Evolutionary conservation across 108 stramenopile genomes (phyloP).

Genomic region (Cyclotella sp.): DNA sequence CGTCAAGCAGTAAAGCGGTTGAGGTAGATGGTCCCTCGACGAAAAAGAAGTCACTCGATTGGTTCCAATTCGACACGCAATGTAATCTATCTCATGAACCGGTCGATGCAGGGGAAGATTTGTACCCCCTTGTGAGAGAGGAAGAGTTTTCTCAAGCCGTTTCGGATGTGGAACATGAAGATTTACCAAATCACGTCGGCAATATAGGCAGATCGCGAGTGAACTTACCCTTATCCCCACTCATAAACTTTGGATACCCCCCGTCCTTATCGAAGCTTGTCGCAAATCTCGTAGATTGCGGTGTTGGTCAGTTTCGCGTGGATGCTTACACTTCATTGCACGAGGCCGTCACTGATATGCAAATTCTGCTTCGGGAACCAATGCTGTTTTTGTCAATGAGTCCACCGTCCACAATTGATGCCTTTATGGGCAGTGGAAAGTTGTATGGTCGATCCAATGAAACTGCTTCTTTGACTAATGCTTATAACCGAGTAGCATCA

Average conservation of each 20-base stretch:
- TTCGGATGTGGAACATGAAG: too few relatives aligned
- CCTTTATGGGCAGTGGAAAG: not conserved
- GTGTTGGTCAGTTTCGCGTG: not conserved
- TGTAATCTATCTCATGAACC: too few relatives aligned
- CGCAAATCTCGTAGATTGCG: not conserved
- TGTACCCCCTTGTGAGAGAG: too few relatives aligned
- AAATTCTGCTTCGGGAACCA: not conserved
- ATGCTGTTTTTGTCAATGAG: not conserved
- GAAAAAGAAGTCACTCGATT: too few relatives aligned
- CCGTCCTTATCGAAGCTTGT: slow-evolving; percentile 1
- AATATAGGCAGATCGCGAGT: too few relatives aligned
- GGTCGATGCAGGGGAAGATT: too few relatives aligned
- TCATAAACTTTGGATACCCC: not conserved
- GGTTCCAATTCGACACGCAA: too few relatives aligned
- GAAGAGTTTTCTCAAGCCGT: too few relatives aligned
- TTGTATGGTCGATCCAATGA: not conserved
- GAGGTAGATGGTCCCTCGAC: too few relatives aligned
- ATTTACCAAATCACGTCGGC: too few relatives aligned
- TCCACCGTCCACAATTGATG: not conserved
- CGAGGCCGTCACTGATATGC: not conserved
- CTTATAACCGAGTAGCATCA: not conserved
- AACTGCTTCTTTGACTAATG: not conserved
- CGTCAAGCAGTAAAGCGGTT: too few relatives aligned
- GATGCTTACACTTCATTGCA: not conserved
- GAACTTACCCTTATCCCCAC: not conserved